These are phyloP conservation scores for Globisporangium parvum DNA, from an alignment of 352 stramenopile genomes.

Conservation along the genomic window DNA sequence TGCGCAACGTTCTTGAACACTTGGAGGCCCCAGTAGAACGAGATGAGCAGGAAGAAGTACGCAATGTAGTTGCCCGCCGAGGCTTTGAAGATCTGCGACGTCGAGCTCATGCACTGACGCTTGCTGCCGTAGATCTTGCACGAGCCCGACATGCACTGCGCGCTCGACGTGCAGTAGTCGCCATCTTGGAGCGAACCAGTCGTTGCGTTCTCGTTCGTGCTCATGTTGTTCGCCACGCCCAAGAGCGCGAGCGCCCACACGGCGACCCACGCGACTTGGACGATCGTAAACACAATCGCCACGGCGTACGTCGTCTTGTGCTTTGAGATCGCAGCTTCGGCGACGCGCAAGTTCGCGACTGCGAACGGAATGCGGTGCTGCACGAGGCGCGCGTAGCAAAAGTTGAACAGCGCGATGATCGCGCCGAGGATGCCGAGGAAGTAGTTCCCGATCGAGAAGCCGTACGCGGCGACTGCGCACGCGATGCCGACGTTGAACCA, in stretches of 20 bases:
- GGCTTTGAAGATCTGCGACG: slow-evolving; percentile 29
- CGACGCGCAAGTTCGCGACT: slow-evolving; percentile 88
- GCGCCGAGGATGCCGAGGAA: slow-evolving; percentile 60
- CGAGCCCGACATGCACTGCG: slow-evolving; percentile 33
- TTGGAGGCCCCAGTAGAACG: slow-evolving; percentile 92
- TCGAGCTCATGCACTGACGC: slow-evolving; percentile 17
- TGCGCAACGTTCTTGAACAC: slow-evolving; percentile 93
- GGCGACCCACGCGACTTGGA: slow-evolving; percentile 88
- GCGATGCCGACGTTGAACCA: slow-evolving; percentile 83
- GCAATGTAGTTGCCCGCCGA: slow-evolving; percentile 29
- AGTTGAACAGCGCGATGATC: slow-evolving; percentile 58
- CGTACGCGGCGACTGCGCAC: slow-evolving; percentile 58
- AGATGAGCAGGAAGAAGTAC: slow-evolving; percentile 88
- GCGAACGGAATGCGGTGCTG: slow-evolving; percentile 92
- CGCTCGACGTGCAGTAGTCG: slow-evolving; percentile 19
- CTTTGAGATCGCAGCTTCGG: slow-evolving; percentile 83
- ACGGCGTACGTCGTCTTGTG: slow-evolving; percentile 86
- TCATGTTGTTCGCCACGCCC: slow-evolving; percentile 81
- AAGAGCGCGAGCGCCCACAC: slow-evolving; percentile 87
- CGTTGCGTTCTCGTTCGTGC: slow-evolving; percentile 21
- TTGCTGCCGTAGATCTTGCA: slow-evolving; percentile 19
- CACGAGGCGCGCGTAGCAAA: slow-evolving; percentile 85
- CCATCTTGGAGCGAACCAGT: slow-evolving; percentile 13
- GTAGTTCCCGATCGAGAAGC: slow-evolving; percentile 60
- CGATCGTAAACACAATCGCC: slow-evolving; percentile 80